These are phyloP conservation scores for Pyricularia sp. DNA, from an alignment of 2,329 filamentous ascomycete species.

Conservation along the genomic window DNA sequence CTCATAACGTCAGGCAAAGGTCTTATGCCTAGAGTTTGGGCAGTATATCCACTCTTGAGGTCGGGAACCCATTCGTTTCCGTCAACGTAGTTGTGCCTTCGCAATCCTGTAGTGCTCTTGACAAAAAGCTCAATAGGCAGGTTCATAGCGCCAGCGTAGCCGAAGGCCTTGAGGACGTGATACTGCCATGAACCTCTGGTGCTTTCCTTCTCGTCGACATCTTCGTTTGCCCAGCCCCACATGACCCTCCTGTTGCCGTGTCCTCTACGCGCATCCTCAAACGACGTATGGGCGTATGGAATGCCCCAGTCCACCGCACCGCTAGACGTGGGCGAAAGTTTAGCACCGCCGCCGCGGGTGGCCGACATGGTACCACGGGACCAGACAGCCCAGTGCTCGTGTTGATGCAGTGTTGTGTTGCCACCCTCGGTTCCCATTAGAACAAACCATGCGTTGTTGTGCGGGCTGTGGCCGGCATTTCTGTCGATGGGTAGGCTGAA, in stretches of 20 bases:
- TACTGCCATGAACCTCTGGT: too few species aligned
- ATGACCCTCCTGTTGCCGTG: neutral
- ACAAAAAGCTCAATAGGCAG: neutral
- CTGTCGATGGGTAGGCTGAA: neutral
- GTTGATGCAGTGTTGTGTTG: neutral
- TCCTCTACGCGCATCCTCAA: neutral
- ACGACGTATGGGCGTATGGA: neutral
- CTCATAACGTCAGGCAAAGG: neutral
- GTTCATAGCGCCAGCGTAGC: neutral
- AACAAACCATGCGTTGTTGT: neutral
- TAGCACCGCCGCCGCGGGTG: neutral
- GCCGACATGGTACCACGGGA: neutral
- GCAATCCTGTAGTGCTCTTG: neutral
- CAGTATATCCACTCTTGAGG: neutral
- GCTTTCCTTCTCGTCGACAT: neutral
- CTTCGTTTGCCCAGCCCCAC: slow-evolving; percentile 5
- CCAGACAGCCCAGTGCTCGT: slow-evolving; percentile 1
- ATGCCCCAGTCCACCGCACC: slow-evolving; percentile 1
- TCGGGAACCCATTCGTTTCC: neutral
- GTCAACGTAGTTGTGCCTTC: neutral
- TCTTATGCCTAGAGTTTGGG: neutral
- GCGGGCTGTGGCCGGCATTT: neutral
- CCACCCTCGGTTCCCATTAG: slow-evolving; percentile 2
- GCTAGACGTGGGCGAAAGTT: neutral
- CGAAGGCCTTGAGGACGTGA: neutral